phyloP scores from a whole-genome alignment of 306 rosid genomes.

The Fragaria iinumae region DNA sequence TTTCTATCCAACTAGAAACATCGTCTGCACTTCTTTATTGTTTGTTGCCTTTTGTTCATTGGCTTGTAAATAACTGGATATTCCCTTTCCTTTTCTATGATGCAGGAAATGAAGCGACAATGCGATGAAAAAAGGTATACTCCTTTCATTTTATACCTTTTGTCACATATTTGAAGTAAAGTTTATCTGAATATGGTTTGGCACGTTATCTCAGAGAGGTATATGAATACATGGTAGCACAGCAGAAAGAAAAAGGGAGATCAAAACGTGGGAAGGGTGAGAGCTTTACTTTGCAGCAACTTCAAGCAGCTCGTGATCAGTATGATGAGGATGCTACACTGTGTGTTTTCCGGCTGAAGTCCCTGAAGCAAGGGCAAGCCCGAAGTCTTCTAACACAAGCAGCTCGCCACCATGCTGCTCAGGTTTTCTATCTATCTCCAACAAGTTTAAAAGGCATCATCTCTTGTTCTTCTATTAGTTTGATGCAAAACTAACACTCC shows the following conservation, averaged over 20 bases:
- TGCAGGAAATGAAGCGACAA: constrained; percentile 94
- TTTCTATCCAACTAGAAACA: constrained; percentile 7
- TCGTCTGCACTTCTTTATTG: constrained; percentile 18
- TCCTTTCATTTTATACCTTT: constrained; percentile 13
- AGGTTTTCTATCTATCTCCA: constrained; percentile 41
- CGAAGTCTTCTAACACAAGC: constrained; percentile 92
- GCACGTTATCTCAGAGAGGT: constrained; percentile 60
- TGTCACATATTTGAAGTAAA: constrained; percentile 9
- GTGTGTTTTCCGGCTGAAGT: constrained; percentile 75
- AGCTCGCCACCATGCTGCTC: constrained; percentile 90
- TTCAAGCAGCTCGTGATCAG: constrained; percentile 65
- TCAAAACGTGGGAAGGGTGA: constrained; percentile 73
- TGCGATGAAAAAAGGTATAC: constrained; percentile 80
- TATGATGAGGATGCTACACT: constrained; percentile 72
- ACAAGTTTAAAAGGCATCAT: constrained; percentile 20
- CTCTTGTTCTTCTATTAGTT: constrained; percentile 3
- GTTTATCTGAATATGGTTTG: constrained; percentile 41
- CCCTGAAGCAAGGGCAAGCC: constrained; percentile 84
- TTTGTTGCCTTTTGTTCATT: constrained; percentile 5
- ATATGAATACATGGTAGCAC: constrained; percentile 48
- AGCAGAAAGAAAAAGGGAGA: constrained; percentile 66
- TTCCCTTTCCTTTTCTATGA: constrained; percentile 21
- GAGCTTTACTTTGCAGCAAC: constrained; percentile 52
- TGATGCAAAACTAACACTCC: constrained; percentile 20
- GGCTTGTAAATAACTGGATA: constrained; percentile 25